Evolutionary conservation across 1,284 basidiomycete genomes (phyloP).

Genomic region (Rhodofomes roseus): DNA sequence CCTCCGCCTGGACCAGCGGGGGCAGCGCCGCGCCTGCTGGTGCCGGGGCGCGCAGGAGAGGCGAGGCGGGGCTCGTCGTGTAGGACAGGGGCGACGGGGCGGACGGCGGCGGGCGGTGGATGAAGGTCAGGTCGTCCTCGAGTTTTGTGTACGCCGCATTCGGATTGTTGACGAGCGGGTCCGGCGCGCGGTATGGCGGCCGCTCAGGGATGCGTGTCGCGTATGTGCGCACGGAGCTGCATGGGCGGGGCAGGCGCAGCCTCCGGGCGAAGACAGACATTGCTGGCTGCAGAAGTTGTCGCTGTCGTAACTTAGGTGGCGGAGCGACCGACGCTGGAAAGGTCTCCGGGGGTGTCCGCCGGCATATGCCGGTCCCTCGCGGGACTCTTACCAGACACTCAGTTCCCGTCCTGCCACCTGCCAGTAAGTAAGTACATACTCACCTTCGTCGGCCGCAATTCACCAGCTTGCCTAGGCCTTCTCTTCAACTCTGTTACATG

Average conservation of each 20-base stretch:
- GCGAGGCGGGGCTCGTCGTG: conserved; percentile 63
- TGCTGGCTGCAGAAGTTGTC: not conserved
- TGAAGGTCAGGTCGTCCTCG: conserved; percentile 62
- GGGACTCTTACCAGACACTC: not conserved
- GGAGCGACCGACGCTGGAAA: not conserved
- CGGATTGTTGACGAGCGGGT: conserved; percentile 60
- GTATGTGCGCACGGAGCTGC: conserved; percentile 27
- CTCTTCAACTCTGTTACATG: too few species aligned
- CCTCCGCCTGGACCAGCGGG: conserved; percentile 34
- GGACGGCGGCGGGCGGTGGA: conserved; percentile 74
- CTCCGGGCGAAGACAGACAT: conserved; percentile 10
- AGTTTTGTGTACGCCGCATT: conserved; percentile 54
- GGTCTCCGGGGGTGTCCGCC: not conserved
- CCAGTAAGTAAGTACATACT: too few species aligned
- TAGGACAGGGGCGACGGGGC: conserved; percentile 67
- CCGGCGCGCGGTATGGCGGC: conserved; percentile 59
- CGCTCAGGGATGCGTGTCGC: conserved; percentile 44
- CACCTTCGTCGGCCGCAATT: too few species aligned
- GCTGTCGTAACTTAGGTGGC: not conserved
- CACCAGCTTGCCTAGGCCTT: too few species aligned
- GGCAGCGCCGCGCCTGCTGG: conserved; percentile 38
- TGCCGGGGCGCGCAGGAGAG: conserved; percentile 45
- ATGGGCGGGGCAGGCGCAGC: conserved; percentile 16
- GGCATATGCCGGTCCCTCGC: not conserved
- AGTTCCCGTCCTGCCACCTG: not conserved